Evolutionary conservation across 208 protist genomes (phyloP).

Genomic region (Zelonia costaricensis): DNA sequence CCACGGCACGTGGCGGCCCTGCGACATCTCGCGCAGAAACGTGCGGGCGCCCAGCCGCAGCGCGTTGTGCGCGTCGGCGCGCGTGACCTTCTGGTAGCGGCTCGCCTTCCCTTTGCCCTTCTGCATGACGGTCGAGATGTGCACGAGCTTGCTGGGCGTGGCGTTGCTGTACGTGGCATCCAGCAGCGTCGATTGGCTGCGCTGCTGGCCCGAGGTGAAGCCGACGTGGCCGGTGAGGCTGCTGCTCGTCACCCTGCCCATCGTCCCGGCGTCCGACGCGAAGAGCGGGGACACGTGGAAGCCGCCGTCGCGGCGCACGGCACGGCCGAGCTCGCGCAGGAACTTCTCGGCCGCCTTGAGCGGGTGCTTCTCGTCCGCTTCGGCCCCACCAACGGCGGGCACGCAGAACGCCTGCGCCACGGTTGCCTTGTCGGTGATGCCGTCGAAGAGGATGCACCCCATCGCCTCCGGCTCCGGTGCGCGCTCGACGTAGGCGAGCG

Average conservation of each 20-base stretch:
- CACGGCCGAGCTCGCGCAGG: slow-evolving; percentile 68
- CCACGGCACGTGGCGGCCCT: slow-evolving; percentile 79
- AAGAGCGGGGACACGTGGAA: slow-evolving; percentile 87
- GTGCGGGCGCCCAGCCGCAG: slow-evolving; percentile 77
- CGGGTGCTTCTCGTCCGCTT: slow-evolving; percentile 28
- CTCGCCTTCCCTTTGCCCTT: slow-evolving; percentile 33
- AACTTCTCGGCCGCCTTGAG: slow-evolving; percentile 64
- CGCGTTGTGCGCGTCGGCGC: slow-evolving; percentile 65
- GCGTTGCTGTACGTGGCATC: slow-evolving; percentile 88
- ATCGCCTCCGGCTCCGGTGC: slow-evolving; percentile 68
- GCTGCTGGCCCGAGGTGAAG: slow-evolving; percentile 84
- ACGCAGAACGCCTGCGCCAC: slow-evolving; percentile 84
- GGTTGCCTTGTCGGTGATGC: slow-evolving; percentile 56
- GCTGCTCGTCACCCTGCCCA: slow-evolving; percentile 77
- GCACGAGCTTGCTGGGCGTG: slow-evolving; percentile 80
- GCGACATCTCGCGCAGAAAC: slow-evolving; percentile 82
- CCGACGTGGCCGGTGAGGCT: slow-evolving; percentile 66
- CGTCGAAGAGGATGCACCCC: slow-evolving; percentile 67
- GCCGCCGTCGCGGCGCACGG: slow-evolving; percentile 82
- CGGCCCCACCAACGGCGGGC: slow-evolving; percentile 25
- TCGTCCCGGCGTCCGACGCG: slow-evolving; percentile 65
- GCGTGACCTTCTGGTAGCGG: slow-evolving; percentile 40
- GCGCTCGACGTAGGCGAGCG: slow-evolving; percentile 65
- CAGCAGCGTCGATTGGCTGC: slow-evolving; percentile 65
- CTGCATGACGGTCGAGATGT: slow-evolving; percentile 65